Conservation (phyloP, 768 basidiomycete species). For the Leccinum boreale region DNA sequence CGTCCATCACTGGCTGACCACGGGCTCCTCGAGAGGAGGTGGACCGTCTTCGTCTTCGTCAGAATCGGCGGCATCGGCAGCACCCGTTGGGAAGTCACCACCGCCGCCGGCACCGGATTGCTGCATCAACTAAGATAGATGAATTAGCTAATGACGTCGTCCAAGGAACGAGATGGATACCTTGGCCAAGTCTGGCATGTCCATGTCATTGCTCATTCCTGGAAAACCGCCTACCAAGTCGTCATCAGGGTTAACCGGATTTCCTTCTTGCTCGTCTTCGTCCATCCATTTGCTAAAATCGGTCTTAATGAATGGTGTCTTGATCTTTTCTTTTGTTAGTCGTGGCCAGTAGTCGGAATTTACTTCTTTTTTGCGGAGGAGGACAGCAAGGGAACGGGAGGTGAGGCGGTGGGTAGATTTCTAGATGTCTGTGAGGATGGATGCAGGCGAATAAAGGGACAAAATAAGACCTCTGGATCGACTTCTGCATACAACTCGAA, state of each 20-base stretch:
- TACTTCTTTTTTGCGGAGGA: slow-evolving; percentile 78
- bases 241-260: slow-evolving; percentile 33
- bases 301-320: slow-evolving; percentile 83
- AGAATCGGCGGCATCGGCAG: slow-evolving; percentile 26
- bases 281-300: slow-evolving; percentile 96
- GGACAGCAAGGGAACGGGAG: slow-evolving; percentile 62
- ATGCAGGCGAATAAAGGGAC: background rate
- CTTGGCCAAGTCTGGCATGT: slow-evolving; percentile 61
- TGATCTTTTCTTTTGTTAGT: slow-evolving; percentile 84
- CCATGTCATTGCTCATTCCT: slow-evolving; percentile 46
- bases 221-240: slow-evolving; percentile 33
- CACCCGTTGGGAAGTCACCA: slow-evolving; percentile 13
- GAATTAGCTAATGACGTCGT: slow-evolving; percentile 3
- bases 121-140: slow-evolving; percentile 39
- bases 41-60: slow-evolving; percentile 60
- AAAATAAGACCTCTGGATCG: slow-evolving; percentile 58
- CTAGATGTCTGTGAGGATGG: slow-evolving; percentile 11
- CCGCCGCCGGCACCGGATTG: slow-evolving; percentile 20
- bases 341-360: slow-evolving; percentile 88
- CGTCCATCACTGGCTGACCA: slow-evolving; percentile 25
- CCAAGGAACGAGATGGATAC: slow-evolving; percentile 31
- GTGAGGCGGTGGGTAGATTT: slow-evolving; percentile 49
- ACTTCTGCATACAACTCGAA: slow-evolving; percentile 77
- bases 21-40: slow-evolving; percentile 76
- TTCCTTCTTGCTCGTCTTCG: slow-evolving; percentile 92